These are phyloP conservation scores for Glebionis coronaria DNA, from an alignment of 129 eudicot species.

Conservation along the genomic window DNA sequence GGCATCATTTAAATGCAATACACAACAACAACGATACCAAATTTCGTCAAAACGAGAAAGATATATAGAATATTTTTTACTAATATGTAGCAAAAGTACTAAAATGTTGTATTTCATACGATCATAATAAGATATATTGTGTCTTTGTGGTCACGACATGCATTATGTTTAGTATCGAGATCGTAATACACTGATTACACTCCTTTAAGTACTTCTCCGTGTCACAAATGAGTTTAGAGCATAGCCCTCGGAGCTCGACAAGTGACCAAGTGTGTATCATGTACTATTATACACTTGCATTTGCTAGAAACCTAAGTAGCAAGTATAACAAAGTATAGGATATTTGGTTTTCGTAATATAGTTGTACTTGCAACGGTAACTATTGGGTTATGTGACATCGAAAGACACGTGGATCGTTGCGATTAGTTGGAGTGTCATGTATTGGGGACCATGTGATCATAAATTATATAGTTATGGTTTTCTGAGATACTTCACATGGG, in stretches of 20 bases:
- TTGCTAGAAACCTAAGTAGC: neutral
- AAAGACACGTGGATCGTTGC: constrained; percentile 30
- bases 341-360: constrained; percentile 17
- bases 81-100: too few relatives aligned
- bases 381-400: neutral
- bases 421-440: constrained; percentile 17
- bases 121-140: too few relatives aligned
- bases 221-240: too few relatives aligned
- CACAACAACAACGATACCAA: too few relatives aligned
- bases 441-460: constrained; percentile 15
- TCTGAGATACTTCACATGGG: constrained; percentile 54
- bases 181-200: too few relatives aligned
- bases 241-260: neutral
- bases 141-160: too few relatives aligned
- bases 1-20: too few relatives aligned
- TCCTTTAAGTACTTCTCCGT: too few relatives aligned
- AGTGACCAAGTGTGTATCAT: neutral
- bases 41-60: too few relatives aligned
- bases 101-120: too few relatives aligned
- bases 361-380: constrained; percentile 35
- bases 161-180: too few relatives aligned
- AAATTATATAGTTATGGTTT: constrained; percentile 20
- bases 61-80: too few relatives aligned
- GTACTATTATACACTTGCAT: neutral
- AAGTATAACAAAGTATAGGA: neutral